These are phyloP conservation scores for Nymphaea thermarum DNA, from an alignment of 164 flowering plant species.

Conservation along the genomic window DNA sequence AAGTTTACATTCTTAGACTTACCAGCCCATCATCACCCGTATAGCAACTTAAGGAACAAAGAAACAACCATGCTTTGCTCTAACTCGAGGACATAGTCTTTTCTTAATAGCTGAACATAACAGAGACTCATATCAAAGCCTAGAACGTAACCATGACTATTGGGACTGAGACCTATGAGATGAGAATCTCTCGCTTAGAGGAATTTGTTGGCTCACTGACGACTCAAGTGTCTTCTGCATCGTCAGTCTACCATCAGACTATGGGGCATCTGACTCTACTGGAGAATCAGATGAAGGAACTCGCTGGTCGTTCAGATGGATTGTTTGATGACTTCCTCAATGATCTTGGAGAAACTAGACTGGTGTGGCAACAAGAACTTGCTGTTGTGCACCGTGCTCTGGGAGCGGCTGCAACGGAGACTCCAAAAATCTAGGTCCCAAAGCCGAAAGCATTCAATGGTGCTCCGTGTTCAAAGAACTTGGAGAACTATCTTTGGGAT, in stretches of 20 bases:
- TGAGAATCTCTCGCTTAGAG: too few species aligned
- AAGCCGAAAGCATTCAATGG: conserved; percentile 5
- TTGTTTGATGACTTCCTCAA: neutral
- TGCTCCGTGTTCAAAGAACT: conserved; percentile 1
- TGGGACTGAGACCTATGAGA: neutral
- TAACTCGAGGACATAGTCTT: too few species aligned
- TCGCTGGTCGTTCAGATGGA: neutral
- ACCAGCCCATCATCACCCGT: too few species aligned
- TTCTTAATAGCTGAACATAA: too few species aligned
- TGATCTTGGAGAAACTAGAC: neutral
- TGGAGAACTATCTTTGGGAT: conserved; percentile 9
- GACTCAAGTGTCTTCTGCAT: neutral
- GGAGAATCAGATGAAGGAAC: neutral
- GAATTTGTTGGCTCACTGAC: too few species aligned
- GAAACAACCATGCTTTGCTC: too few species aligned
- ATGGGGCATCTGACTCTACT: neutral
- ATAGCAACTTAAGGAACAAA: too few species aligned
- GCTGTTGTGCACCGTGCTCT: neutral
- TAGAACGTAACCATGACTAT: too few species aligned
- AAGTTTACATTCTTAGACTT: too few species aligned
- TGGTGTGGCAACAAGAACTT: neutral
- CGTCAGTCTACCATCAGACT: neutral
- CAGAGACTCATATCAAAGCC: too few species aligned
- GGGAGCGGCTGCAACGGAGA: neutral
- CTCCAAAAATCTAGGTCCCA: neutral